Base-by-base conservation (phyloP, 2,329 filamentous ascomycete genomes). In the Orbilia brochopaga region DNA sequence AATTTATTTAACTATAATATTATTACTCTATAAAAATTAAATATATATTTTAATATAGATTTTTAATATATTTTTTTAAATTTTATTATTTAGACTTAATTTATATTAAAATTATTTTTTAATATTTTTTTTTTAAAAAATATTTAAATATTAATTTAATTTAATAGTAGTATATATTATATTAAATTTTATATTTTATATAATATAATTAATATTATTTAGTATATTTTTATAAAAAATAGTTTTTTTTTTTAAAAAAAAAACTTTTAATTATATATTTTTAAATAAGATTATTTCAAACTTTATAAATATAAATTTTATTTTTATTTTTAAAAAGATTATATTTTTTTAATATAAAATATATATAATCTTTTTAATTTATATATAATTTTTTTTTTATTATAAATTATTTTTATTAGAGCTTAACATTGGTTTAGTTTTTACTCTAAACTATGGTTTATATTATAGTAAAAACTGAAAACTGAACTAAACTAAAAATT, bases 331-430 rank as follows among this genome's bases (percentile, higher is more conserved):
- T 56, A 32, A 27, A 54, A 44, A 55, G n/a, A 11, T 17, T 58
- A 37, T 60, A 52, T 23, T 64, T 73, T 64, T 59, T 44, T 55
- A 58, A 56, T 15, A 58, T 46, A 30, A 30, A 67, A 27, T 50
- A 50, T 51, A 56, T 52, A 57, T 61, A 51, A 15, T 59, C 37
- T 61, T 54, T 56, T 56, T 59, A 50, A 64, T 54, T 44, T 63
- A 60, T 74, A 73, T 75, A 73, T 74, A 74, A 73, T 75, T 74
- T 73, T 60, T 75, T 75, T 54, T 32, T 56, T 70, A 30, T 56
- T 51, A 56, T 62, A 44, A 57, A 73, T 60, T 35, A 67, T 58
- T 58, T 57, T 59, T 74, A 42, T 54, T n/a, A n/a, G n/a, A n/a
- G n/a, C n/a, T n/a, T n/a, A n/a, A n/a, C n/a, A n/a, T n/a, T n/a